Conservation (phyloP, 768 basidiomycete species). For the Mycena floridula region DNA sequence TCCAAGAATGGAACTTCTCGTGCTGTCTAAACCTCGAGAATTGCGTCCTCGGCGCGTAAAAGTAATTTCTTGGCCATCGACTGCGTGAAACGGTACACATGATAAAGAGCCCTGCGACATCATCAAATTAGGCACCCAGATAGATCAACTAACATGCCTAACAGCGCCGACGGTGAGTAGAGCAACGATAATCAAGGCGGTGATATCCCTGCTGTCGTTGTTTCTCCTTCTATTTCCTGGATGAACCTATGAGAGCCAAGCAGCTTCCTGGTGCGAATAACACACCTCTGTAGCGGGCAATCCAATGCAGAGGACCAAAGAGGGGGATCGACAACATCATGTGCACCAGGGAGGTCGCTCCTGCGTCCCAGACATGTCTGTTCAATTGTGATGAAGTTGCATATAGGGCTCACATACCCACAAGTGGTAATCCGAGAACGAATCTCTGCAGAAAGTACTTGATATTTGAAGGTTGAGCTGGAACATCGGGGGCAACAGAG, state of each 20-base stretch:
- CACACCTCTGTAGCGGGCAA: constrained; percentile 61
- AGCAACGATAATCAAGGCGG: constrained; percentile 57
- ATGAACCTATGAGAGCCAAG: no score
- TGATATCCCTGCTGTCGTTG: constrained; percentile 53
- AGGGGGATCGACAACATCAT: constrained; percentile 61
- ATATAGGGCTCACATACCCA: no score
- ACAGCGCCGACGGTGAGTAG: constrained; percentile 57
- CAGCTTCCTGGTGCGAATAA: no score
- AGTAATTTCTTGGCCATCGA: constrained; percentile 52
- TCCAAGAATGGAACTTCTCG: constrained; percentile 16
- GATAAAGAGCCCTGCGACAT: constrained; percentile 52
- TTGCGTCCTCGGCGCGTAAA: constrained; percentile 71
- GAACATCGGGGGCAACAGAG: constrained; percentile 1
- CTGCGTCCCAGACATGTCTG: no score
- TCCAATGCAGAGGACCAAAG: constrained; percentile 62
- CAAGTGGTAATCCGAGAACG: constrained; percentile 68
- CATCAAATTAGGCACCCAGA: background rate
- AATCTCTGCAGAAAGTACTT: constrained; percentile 62
- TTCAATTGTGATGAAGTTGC: no score
- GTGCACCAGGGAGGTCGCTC: constrained; percentile 69
- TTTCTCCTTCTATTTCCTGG: constrained; percentile 47
- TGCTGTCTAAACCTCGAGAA: constrained; percentile 76
- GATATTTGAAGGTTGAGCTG: constrained; percentile 32
- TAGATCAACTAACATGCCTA: constrained; percentile 35
- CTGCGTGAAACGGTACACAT: constrained; percentile 65